Conservation (phyloP, 228 moss, liverwort and hornwort genomes). For the Sphagnum magellanicum region DNA sequence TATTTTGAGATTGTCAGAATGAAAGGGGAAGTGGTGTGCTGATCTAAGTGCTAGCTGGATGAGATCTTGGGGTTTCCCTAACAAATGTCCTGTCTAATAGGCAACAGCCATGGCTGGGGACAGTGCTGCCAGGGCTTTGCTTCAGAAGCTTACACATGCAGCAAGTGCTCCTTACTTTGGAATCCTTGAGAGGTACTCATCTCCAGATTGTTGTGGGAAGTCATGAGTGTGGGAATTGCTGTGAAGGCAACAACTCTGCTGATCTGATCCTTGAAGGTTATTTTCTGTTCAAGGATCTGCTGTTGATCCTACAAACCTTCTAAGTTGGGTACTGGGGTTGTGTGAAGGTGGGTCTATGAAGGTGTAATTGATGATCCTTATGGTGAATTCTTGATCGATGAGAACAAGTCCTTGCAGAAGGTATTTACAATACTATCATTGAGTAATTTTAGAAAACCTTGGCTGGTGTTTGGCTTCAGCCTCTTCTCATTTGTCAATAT, state of each 20-base stretch:
- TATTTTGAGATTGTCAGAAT: no score
- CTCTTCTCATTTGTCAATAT: no score
- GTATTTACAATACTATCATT: constrained; percentile 10
- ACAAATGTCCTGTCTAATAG: constrained; percentile 19
- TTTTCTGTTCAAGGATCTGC: neutral
- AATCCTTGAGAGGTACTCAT: constrained; percentile 68
- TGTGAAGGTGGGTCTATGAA: constrained; percentile 79
- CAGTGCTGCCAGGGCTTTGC: constrained; percentile 57
- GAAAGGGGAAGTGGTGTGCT: no score
- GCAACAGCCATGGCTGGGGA: constrained; percentile 89
- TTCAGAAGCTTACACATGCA: constrained; percentile 92
- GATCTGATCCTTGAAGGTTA: neutral
- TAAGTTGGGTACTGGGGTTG: constrained; percentile 5
- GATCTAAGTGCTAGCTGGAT: no score
- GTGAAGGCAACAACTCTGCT: neutral
- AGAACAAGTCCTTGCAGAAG: constrained; percentile 82
- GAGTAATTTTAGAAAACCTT: no score
- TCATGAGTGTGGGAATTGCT: neutral
- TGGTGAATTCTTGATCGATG: constrained; percentile 91
- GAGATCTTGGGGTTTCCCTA: constrained; percentile 5
- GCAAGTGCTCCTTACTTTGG: constrained; percentile 90
- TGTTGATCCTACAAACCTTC: neutral
- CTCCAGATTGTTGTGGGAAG: neutral
- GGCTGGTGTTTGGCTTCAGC: no score
- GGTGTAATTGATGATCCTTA: constrained; percentile 95